A percentile compares a stretch with the other conserved stretches of the same genome.
Conservation (phyloP, 2,329 filamentous ascomycete genomes). For the Cladophialophora exuberans region DNA sequence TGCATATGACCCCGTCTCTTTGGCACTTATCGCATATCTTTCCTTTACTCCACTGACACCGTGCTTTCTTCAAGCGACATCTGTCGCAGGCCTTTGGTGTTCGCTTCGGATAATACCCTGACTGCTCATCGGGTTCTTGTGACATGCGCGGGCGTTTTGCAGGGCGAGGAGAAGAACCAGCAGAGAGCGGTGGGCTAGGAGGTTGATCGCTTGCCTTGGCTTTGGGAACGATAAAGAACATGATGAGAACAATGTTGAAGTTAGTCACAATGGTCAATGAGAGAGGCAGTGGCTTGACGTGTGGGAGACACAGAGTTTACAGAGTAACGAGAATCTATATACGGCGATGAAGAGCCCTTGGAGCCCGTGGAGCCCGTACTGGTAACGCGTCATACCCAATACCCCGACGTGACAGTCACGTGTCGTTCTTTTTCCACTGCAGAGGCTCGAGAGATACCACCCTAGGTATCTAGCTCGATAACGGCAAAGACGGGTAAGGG, state of each 20-base stretch:
- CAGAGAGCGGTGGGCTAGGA: background rate
- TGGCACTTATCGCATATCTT: conserved; percentile 12
- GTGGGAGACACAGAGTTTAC: too few relatives aligned
- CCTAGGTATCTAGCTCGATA: too few relatives aligned
- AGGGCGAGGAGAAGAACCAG: conserved; percentile 2
- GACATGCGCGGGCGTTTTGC: conserved; percentile 11
- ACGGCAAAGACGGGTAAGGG: too few relatives aligned
- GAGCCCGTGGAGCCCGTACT: too few relatives aligned
- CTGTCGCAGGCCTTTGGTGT: conserved; percentile 24
- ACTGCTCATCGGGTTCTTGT: conserved; percentile 11
- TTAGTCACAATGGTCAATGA: too few relatives aligned
- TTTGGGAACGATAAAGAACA: conserved; percentile 24
- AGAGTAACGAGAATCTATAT: too few relatives aligned
- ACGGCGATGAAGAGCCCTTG: too few relatives aligned
- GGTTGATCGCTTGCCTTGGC: background rate
- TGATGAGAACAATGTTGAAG: too few relatives aligned
- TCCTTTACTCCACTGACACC: conserved; percentile 3
- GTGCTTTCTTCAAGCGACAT: conserved; percentile 24
- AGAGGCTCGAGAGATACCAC: too few relatives aligned
- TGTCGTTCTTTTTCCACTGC: too few relatives aligned
- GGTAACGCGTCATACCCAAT: too few relatives aligned
- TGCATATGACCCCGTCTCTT: conserved; percentile 11
- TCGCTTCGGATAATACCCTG: conserved; percentile 22
- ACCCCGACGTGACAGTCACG: too few relatives aligned
- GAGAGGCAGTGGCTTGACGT: background rate